Base-by-base conservation (phyloP, 2,329 filamentous ascomycete species). In the Trichoderma sp. region DNA sequence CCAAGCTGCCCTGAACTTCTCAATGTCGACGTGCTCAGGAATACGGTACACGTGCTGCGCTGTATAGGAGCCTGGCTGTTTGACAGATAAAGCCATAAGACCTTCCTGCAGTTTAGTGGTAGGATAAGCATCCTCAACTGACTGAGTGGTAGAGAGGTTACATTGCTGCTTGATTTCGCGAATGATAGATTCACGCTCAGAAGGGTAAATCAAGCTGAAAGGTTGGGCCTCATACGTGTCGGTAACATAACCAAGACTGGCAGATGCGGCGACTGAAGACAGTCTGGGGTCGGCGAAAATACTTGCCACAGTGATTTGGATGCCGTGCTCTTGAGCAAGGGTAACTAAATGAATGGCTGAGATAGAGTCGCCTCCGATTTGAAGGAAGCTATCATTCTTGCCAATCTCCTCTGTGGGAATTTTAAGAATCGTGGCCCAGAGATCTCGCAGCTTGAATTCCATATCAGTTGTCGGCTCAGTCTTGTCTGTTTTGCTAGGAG, bases 331-430 rank as follows among this genome's bases (percentile, higher is more conserved):
- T 72, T 84, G 81, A 4, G 85, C 84, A 35, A 81, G 80, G 3
- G 85, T 81, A 0, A 86, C 84, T 0, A 87, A 79, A 67, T 82
- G 83, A 84, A 87, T 87, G 0, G 86, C 85, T 5, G 81, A 81
- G 11, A 87, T 81, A 0, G 86, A 88, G 78, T 88, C 85, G 6
- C 86, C 85, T 3, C 85, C 85, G 2, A 75, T 60, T 56, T 73
- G 75, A 7, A 77, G 69, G 63, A 77, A 77, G 45, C 69, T 76
- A 53, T 76, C 75, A 14, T 77, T 77, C 1, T 80, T 77, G 1
- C 80, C 78, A 53, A 85, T 76, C 3, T 81, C 79, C 11, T 73
- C 41, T 9, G 79, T 67, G 7, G 82, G 79, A 3, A 79, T 73
- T 11, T 81, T 81, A 6, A 85, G 80, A 6, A 84, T 73, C 33